Evolutionary conservation across 2,329 filamentous ascomycete species (phyloP).

Genomic region (Raffaelea albimanens): DNA sequence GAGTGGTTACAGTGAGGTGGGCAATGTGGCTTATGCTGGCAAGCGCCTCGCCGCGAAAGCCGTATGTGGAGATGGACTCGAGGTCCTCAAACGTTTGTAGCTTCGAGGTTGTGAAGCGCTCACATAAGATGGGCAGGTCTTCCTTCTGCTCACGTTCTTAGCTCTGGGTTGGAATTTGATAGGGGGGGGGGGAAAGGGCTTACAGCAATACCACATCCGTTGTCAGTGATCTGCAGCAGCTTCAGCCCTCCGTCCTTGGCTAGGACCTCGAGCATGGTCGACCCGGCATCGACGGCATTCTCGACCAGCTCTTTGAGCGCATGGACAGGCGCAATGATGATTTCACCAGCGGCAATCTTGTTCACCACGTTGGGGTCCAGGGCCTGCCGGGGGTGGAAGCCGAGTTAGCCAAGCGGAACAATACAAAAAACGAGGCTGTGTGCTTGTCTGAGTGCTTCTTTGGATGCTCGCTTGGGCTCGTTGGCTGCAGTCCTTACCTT

Average conservation of each 20-base stretch:
- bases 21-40: slow-evolving; percentile 98
- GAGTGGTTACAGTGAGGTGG: slow-evolving; percentile 89
- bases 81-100: slow-evolving; percentile 89
- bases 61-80: slow-evolving; percentile 82
- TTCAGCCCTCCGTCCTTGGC: slow-evolving; percentile 95
- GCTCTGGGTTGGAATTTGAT: too few relatives aligned
- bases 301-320: slow-evolving; percentile 95
- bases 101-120: slow-evolving; percentile 95
- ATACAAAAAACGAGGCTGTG: not conserved
- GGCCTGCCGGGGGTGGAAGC: slow-evolving; percentile 40
- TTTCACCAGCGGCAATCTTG: slow-evolving; percentile 96
- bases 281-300: slow-evolving; percentile 94
- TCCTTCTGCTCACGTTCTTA: slow-evolving; percentile 53
- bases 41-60: slow-evolving; percentile 92
- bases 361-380: slow-evolving; percentile 91
- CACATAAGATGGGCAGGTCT: slow-evolving; percentile 83
- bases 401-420: not conserved
- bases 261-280: slow-evolving; percentile 80
- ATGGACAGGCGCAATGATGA: slow-evolving; percentile 94
- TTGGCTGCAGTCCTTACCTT: slow-evolving; percentile 2
- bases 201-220: slow-evolving; percentile 91
- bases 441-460: too few relatives aligned
- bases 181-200: not conserved
- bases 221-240: slow-evolving; percentile 92
- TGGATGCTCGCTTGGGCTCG: not conserved